phyloP scores from a whole-genome alignment of 106 monocot genomes.

The Acanthochlamys bracteata region DNA sequence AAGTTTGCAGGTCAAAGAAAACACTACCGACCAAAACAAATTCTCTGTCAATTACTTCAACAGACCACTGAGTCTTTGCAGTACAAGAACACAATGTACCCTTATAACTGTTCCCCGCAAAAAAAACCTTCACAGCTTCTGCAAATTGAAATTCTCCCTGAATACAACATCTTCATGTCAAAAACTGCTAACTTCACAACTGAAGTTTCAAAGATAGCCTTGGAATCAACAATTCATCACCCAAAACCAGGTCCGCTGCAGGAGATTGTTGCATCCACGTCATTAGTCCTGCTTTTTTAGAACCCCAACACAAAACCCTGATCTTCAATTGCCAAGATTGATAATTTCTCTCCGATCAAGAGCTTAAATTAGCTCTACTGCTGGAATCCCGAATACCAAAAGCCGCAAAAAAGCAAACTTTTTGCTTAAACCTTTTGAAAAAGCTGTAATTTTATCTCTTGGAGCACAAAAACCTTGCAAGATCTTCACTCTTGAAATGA shows the following conservation, averaged over 20 bases:
- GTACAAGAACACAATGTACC: too few relatives aligned
- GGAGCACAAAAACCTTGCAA: too few relatives aligned
- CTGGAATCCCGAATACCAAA: too few relatives aligned
- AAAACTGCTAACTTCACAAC: too few relatives aligned
- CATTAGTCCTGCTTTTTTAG: not conserved
- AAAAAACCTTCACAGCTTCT: not conserved
- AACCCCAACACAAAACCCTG: not conserved
- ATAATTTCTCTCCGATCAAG: not conserved
- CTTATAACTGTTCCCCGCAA: too few relatives aligned
- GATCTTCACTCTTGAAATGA: too few relatives aligned
- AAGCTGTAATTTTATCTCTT: too few relatives aligned
- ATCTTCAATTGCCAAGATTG: not conserved
- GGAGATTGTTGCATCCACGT: conserved; percentile 12
- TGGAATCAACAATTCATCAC: conserved; percentile 2
- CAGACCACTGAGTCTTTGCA: not conserved
- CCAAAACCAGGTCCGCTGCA: conserved; percentile 30
- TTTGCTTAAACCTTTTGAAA: too few relatives aligned
- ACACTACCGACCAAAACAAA: not conserved
- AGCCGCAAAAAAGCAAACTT: too few relatives aligned
- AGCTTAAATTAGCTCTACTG: not conserved
- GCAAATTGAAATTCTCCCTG: not conserved
- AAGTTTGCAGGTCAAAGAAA: conserved; percentile 4
- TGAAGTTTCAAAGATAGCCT: not conserved
- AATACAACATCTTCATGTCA: not conserved
- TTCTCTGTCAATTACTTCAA: not conserved